Evolutionary conservation across 192 early-diverging fungal genomes (phyloP).

Genomic region (Umbelopsis ramanniana): DNA sequence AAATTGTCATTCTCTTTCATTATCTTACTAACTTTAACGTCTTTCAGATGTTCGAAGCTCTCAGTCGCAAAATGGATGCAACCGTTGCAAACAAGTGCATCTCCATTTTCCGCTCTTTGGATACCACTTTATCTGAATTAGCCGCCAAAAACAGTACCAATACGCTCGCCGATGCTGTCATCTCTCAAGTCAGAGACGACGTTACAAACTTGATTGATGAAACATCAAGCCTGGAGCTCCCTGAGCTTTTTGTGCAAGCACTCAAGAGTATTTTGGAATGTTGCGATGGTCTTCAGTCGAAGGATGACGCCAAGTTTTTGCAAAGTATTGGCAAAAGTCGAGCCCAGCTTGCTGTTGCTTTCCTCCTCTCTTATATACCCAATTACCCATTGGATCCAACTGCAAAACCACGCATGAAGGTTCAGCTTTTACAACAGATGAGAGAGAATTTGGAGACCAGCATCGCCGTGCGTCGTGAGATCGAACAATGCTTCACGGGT

Average conservation of each 20-base stretch:
- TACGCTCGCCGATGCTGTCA: no score
- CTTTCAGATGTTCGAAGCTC: constrained; percentile 5
- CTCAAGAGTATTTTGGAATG: background rate
- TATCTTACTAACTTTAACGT: no score
- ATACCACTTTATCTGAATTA: background rate
- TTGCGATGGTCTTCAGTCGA: background rate
- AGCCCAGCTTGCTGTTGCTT: constrained; percentile 58
- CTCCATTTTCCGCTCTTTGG: background rate
- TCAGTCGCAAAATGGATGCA: background rate
- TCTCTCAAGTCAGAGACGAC: background rate
- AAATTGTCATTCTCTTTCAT: no score
- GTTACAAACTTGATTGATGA: background rate
- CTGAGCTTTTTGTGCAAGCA: background rate
- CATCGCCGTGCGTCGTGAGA: constrained; percentile 56
- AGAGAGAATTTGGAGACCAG: constrained; percentile 51
- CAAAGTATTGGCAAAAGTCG: constrained; percentile 59
- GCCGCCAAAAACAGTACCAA: background rate
- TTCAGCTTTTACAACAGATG: constrained; percentile 65
- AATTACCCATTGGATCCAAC: constrained; percentile 85
- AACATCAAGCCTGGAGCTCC: background rate
- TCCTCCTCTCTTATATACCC: constrained; percentile 78
- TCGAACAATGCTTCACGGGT: constrained; percentile 70
- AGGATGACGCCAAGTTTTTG: constrained; percentile 23
- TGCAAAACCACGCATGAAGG: constrained; percentile 66
- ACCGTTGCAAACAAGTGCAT: background rate